Base-by-base conservation (phyloP, 192 early-diverging fungal genomes). In the Coemansia furcata region DNA sequence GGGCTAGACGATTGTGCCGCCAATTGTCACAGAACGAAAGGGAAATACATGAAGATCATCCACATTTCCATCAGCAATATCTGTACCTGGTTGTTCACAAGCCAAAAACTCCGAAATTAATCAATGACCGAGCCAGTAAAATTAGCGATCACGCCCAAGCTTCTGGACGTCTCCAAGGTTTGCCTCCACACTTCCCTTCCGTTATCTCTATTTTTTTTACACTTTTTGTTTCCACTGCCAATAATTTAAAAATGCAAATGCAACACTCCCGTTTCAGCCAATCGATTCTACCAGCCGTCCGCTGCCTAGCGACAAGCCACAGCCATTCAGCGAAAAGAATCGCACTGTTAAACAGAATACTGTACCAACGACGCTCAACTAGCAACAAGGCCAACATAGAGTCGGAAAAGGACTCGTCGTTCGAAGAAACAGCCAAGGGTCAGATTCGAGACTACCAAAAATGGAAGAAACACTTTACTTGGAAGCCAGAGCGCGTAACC, bases 381-480 rank as follows among this genome's bases (percentile, higher is more conserved):
- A 57, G 30, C 30, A 33, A 33, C 54, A 57, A 57, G 54, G 32
- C 30, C 61, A 61, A 47, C 23, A 42, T 11, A 23, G 54, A 30
- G 17, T 52, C 66, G n/a, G 11, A 62, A 17, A 21, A 21, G 2
- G 21, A 54, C 9, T 1, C 40, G 12, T 54, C 71, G 17, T 80
- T 72, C 60, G 65, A 68, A 33, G 69, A 80, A 52, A 19, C 30
- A 12, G 72, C 78, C 21, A 80, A 80, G 42, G 43, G 60, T n/a
- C 72, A 80, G 36, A 46, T 74, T 52, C 68, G 72, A 10, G 68
- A 70, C 36, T 80, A 80, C 46, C 64, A 69, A 29, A 69, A 71
- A n/a, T 80, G 78, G 78, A 62, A 72, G 33, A 55, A 29, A 49
- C 78, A 80, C 58, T 80, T 80, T 66, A 72, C 21, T 42, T 80